These are phyloP conservation scores for Aspergillus wentii DNA, from an alignment of 495 filamentous ascomycete species.

Conservation along the genomic window DNA sequence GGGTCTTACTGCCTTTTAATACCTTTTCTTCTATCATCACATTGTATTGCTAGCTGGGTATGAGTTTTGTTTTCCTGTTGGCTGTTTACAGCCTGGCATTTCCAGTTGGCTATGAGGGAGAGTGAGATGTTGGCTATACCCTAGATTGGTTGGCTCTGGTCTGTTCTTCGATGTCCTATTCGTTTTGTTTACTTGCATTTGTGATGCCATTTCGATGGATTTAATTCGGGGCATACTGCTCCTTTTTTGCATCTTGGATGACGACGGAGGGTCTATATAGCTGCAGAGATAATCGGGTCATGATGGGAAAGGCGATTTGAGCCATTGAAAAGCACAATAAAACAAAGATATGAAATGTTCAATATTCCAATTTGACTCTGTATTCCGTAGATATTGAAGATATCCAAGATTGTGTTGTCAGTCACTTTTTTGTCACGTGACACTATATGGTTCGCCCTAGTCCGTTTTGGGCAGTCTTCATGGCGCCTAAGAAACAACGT, in stretches of 20 bases:
- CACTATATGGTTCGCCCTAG: too few species aligned
- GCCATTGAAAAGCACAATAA: slow-evolving; percentile 7
- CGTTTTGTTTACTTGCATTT: slow-evolving; percentile 20
- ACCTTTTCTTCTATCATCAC: slow-evolving; percentile 16
- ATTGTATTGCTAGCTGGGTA: slow-evolving; percentile 45
- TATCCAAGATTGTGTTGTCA: background rate
- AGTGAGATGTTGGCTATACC: slow-evolving; percentile 10
- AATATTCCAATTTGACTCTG: too few species aligned
- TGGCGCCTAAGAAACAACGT: too few species aligned
- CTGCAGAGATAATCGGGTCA: slow-evolving; percentile 10
- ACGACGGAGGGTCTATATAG: slow-evolving; percentile 6
- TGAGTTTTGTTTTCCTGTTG: slow-evolving; percentile 24
- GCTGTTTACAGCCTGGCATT: too few species aligned
- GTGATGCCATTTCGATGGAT: slow-evolving; percentile 20
- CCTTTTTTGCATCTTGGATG: slow-evolving; percentile 9
- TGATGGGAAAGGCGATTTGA: slow-evolving; percentile 4
- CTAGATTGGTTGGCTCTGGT: slow-evolving; percentile 18
- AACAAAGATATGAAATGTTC: slow-evolving; percentile 8
- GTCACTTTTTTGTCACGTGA: too few species aligned
- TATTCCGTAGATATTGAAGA: background rate
- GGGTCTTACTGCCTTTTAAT: slow-evolving; percentile 7
- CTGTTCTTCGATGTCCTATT: slow-evolving; percentile 14
- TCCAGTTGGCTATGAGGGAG: slow-evolving; percentile 9
- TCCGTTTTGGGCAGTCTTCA: too few species aligned
- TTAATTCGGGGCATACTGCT: slow-evolving; percentile 13